These are phyloP conservation scores for Lepidium didymum DNA, from an alignment of 345 rosid genomes.

Conservation along the genomic window DNA sequence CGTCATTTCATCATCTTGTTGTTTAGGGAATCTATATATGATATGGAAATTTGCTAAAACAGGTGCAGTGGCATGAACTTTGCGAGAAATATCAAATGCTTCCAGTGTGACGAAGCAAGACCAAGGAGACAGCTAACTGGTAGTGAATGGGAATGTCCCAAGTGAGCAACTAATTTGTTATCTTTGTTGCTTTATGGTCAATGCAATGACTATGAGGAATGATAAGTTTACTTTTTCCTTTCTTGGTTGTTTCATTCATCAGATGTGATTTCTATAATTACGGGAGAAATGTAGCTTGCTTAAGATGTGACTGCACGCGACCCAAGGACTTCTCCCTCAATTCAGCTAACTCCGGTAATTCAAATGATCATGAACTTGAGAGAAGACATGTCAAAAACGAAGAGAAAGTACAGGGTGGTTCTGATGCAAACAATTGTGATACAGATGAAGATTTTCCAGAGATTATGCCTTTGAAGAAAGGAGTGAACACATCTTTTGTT, in stretches of 20 bases:
- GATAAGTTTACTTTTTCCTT: conserved; percentile 14
- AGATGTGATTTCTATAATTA: conserved; percentile 84
- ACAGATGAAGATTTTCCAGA: conserved; percentile 87
- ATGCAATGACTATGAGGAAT: background rate
- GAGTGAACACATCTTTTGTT: conserved; percentile 87
- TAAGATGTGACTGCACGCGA: conserved; percentile 92
- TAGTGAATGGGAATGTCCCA: conserved; percentile 97
- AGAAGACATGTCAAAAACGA: conserved; percentile 62
- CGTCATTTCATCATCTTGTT: conserved; percentile 1
- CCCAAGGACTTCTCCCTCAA: conserved; percentile 40
- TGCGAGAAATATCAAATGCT: conserved; percentile 81
- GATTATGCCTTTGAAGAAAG: conserved; percentile 90
- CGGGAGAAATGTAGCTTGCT: conserved; percentile 68
- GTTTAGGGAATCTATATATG: background rate
- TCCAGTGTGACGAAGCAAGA: conserved; percentile 76
- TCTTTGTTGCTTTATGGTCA: background rate
- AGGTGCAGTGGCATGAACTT: conserved; percentile 95
- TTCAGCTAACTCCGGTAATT: conserved; percentile 22
- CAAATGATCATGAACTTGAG: conserved; percentile 38
- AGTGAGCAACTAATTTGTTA: conserved; percentile 46
- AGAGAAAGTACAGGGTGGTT: conserved; percentile 65
- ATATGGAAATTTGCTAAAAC: conserved; percentile 28
- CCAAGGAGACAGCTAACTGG: conserved; percentile 83
- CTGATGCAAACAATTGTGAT: conserved; percentile 46
- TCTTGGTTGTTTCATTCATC: conserved; percentile 12